phyloP scores from a whole-genome alignment of 306 rosid genomes.

The Lablab purpureus region DNA sequence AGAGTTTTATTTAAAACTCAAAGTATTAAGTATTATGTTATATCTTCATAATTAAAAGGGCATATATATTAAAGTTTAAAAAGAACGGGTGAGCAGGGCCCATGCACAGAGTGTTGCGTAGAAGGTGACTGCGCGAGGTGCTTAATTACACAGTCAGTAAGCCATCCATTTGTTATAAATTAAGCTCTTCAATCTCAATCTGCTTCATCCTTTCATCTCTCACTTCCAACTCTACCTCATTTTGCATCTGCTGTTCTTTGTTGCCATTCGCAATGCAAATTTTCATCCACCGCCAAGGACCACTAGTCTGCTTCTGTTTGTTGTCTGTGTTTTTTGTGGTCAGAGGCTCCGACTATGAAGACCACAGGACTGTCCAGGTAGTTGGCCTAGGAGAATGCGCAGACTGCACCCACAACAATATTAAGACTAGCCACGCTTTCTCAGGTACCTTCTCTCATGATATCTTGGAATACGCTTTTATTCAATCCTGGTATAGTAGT shows the following conservation, averaged over 20 bases:
- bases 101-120: too few relatives aligned
- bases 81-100: too few relatives aligned
- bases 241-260: constrained; percentile 27
- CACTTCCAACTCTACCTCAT: constrained; percentile 26
- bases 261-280: constrained; percentile 53
- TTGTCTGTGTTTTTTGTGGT: constrained; percentile 47
- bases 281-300: constrained; percentile 38
- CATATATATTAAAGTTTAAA: too few relatives aligned
- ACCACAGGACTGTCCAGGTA: constrained; percentile 61
- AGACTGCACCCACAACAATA: constrained; percentile 64
- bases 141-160: constrained; percentile 58
- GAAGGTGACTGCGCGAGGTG: background rate
- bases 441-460: constrained; percentile 56
- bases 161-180: constrained; percentile 52
- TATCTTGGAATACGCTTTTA: too few relatives aligned
- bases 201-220: constrained; percentile 3
- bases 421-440: constrained; percentile 64
- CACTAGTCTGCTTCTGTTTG: constrained; percentile 57
- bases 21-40: too few relatives aligned
- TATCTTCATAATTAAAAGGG: too few relatives aligned
- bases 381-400: constrained; percentile 80
- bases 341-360: constrained; percentile 53
- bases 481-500: too few relatives aligned
- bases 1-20: too few relatives aligned
- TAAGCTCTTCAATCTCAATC: constrained; percentile 16